A percentile compares a stretch with the other conserved stretches of the same genome.
Evolutionary conservation across 208 protist genomes (phyloP).

Genomic region (Endotrypanum monterogeii): DNA sequence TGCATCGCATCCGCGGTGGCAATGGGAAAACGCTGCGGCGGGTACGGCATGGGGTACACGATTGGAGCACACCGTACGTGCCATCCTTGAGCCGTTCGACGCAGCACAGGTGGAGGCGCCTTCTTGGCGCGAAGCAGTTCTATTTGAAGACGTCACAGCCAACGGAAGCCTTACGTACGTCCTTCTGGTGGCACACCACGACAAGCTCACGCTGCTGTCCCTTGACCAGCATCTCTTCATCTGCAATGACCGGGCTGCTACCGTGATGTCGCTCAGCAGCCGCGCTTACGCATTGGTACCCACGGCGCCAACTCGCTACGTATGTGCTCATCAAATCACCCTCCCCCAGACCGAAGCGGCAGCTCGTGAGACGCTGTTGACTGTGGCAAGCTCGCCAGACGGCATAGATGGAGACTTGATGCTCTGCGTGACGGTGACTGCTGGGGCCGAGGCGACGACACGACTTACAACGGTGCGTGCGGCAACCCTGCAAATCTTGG

Average conservation of each 20-base stretch:
- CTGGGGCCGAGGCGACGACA: slow-evolving; percentile 3
- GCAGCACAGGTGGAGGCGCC: slow-evolving; percentile 5
- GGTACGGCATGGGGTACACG: slow-evolving; percentile 22
- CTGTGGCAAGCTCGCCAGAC: slow-evolving; percentile 20
- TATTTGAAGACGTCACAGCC: slow-evolving; percentile 19
- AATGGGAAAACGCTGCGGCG: slow-evolving; percentile 16
- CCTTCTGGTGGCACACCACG: slow-evolving; percentile 24
- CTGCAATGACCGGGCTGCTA: neutral
- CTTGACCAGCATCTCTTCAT: slow-evolving; percentile 28
- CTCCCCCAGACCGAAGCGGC: slow-evolving; percentile 12
- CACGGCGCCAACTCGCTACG: slow-evolving; percentile 25
- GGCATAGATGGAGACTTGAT: slow-evolving; percentile 22
- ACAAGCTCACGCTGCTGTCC: slow-evolving; percentile 19
- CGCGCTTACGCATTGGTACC: slow-evolving; percentile 12
- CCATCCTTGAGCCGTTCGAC: slow-evolving; percentile 10
- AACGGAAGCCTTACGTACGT: slow-evolving; percentile 19
- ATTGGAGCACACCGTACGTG: slow-evolving; percentile 29
- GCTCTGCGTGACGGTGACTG: slow-evolving; percentile 27
- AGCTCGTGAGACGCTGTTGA: slow-evolving; percentile 22
- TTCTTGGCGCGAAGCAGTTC: slow-evolving; percentile 19
- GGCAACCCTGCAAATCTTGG: slow-evolving; percentile 19
- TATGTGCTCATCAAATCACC: slow-evolving; percentile 16
- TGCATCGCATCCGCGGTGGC: slow-evolving; percentile 17
- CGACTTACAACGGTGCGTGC: slow-evolving; percentile 25
- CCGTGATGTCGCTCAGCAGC: neutral